These are phyloP conservation scores for Echeveria elegans DNA, from an alignment of 164 flowering plant species.

Conservation along the genomic window DNA sequence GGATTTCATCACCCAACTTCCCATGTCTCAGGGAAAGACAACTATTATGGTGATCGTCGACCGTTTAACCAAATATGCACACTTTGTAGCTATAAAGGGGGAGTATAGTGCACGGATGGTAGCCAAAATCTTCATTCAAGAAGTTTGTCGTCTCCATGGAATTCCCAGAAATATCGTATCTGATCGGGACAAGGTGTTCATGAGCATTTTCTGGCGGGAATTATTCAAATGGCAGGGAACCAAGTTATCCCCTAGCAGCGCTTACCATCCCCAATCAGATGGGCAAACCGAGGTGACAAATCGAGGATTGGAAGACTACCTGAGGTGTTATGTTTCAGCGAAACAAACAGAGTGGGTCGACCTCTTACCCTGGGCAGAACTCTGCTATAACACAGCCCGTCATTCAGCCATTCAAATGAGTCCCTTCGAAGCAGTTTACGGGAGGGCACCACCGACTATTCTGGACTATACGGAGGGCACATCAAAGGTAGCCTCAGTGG, in stretches of 20 bases:
- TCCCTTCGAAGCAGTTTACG: not conserved
- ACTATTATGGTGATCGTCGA: no score
- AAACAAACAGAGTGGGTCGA: not conserved
- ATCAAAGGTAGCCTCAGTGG: no score
- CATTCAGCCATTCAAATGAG: not conserved
- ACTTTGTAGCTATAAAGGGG: not conserved
- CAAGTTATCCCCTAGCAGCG: not conserved
- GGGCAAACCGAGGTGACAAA: not conserved
- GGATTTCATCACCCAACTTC: no score
- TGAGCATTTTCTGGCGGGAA: not conserved
- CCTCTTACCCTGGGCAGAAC: not conserved
- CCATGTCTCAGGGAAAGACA: no score
- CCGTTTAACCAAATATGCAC: not conserved
- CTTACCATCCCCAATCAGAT: not conserved
- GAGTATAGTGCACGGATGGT: not conserved
- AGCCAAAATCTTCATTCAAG: not conserved
- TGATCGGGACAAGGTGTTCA: not conserved
- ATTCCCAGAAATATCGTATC: not conserved
- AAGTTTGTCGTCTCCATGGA: not conserved
- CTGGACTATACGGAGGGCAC: not conserved
- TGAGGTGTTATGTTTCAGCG: not conserved
- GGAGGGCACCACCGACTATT: not conserved
- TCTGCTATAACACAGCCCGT: not conserved
- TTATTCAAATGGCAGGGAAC: not conserved
- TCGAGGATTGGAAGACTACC: not conserved